Evolutionary conservation across 2,329 filamentous ascomycete genomes (phyloP).

Genomic region (Arachnomyces sp.): DNA sequence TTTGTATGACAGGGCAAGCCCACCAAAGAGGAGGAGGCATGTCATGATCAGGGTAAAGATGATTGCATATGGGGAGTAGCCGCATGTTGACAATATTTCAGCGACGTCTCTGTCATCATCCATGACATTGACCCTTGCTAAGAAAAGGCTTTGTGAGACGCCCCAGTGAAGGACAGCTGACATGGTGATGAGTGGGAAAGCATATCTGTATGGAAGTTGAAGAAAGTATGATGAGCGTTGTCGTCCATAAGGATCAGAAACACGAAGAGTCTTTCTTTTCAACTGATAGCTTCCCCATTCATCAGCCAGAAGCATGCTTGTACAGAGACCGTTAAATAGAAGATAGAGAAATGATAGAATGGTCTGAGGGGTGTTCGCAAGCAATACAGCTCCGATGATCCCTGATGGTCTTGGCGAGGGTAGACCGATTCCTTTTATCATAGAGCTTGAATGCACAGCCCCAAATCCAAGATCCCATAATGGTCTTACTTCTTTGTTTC

Average conservation of each 20-base stretch:
- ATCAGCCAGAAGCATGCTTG: constrained; percentile 37
- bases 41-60: constrained; percentile 14
- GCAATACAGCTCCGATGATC: constrained; percentile 7
- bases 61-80: constrained; percentile 17
- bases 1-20: constrained; percentile 11
- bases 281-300: constrained; percentile 41
- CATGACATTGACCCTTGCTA: constrained; percentile 27
- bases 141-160: constrained; percentile 28
- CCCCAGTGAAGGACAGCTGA: too few species aligned
- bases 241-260: constrained; percentile 19
- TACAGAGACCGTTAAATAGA: constrained; percentile 30
- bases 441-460: constrained; percentile 2
- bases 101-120: constrained; percentile 6
- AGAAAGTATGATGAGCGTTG: constrained; percentile 35
- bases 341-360: constrained; percentile 30
- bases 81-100: constrained; percentile 14
- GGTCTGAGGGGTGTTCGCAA: constrained; percentile 30
- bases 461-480: constrained; percentile 7
- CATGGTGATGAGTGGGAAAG: too few species aligned
- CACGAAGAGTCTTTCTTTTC: constrained; percentile 34
- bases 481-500: too few species aligned
- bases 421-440: constrained; percentile 6
- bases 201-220: too few species aligned
- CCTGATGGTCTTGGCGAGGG: background rate
- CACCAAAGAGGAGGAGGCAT: constrained; percentile 7